Evolutionary conservation across 345 rosid genomes (phyloP), one percentile per base, ranked within the genome.

Genomic region (Litchi chinensis): DNA sequence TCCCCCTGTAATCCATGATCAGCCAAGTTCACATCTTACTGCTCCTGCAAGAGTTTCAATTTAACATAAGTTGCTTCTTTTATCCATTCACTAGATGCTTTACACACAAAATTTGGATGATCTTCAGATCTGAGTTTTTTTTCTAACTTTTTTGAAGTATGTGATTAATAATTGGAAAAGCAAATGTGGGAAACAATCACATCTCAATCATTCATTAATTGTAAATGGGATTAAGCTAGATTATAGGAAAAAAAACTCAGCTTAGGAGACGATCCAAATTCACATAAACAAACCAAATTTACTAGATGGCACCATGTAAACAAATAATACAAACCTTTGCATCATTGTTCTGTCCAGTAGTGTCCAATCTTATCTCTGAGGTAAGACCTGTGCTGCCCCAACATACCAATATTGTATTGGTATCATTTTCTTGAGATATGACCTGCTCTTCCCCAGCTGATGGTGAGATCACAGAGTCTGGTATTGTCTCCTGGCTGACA

Each of bases 381-480:
- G 37, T 3, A 32, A 32, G 37, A 32, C 37, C 37, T 32, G 37
- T 32, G 37, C 37, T 32, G 1, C 37, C 37, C 37, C 22, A 32
- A 71, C 68, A 68, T 57, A 69, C 40, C 46, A 10, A 65, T 66
- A 76, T 21, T 39, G 52, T 48, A 43, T 41, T 39, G 75, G 37
- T 76, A 82, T 70, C 71, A 67, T 52, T 56, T 64, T 59, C 48
- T 67, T 6, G 46, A 57, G 21, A 46, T 60, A 76, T 56, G 78
- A 91, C 98, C 94, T 92, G 94, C 78, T 83, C 83, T 83, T 85
- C 91, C 80, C 83, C 90, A 76, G 88, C 66, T 62, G 92, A 83
- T n/a, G 88, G 79, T 73, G 89, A 79, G 48, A 87, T 85, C 46
- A 72, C 79, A 77, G 97, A 70, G 81, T 87, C 84, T 48, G 84